Conservation (phyloP, 2,329 filamentous ascomycete species). For the Malbranchea cinnamomea region DNA sequence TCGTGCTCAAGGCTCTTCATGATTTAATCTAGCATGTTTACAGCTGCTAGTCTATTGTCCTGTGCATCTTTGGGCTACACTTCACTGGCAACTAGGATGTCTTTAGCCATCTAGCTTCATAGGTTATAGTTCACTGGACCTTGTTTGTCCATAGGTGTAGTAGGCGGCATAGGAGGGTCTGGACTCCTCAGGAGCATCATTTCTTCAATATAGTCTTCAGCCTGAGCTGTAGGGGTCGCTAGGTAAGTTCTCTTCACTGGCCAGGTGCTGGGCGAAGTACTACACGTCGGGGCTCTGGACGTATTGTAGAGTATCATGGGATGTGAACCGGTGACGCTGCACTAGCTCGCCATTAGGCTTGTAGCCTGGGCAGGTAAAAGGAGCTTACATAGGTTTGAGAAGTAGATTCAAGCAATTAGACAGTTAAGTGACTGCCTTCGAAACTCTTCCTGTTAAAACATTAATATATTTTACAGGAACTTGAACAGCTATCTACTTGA, state of each 20-base stretch:
- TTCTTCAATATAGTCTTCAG: too few relatives aligned
- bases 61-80: neutral
- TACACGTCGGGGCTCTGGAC: constrained; percentile 1
- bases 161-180: neutral
- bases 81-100: neutral
- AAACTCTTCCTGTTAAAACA: too few relatives aligned
- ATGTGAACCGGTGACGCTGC: neutral
- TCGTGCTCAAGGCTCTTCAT: neutral
- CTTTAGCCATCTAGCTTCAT: too few relatives aligned
- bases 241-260: constrained; percentile 1
- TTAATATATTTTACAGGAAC: too few relatives aligned
- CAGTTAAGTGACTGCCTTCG: too few relatives aligned
- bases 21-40: neutral
- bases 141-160: too few relatives aligned
- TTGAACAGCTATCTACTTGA: too few relatives aligned
- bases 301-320: neutral
- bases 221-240: neutral
- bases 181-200: neutral
- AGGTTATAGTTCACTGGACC: too few relatives aligned
- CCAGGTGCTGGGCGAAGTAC: neutral
- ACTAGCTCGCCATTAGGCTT: constrained; percentile 2
- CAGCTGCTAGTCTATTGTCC: neutral
- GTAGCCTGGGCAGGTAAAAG: neutral
- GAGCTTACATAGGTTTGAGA: too few relatives aligned
- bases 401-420: too few relatives aligned